phyloP scores from a whole-genome alignment of 768 basidiomycete genomes.

The Lanmaoa rubissima region DNA sequence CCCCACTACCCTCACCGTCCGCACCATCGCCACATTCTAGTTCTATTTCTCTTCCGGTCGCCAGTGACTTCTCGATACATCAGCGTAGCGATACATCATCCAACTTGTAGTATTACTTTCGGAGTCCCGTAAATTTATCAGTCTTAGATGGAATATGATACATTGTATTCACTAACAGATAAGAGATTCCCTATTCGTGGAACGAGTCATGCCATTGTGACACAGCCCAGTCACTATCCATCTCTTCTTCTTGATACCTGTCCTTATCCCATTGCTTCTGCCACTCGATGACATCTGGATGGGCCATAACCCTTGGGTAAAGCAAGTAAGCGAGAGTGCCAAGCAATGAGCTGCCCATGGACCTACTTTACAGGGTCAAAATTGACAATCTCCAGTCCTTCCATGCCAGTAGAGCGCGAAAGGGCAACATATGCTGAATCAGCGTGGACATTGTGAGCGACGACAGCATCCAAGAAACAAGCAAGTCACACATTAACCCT shows the following conservation, averaged over 20 bases:
- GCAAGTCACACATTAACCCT: conserved; percentile 50
- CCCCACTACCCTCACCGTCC: conserved; percentile 22
- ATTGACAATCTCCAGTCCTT: conserved; percentile 38
- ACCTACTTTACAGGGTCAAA: conserved; percentile 35
- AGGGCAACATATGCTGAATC: conserved; percentile 35
- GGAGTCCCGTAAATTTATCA: conserved; percentile 4
- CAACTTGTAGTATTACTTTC: conserved; percentile 10
- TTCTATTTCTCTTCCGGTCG: conserved; percentile 10
- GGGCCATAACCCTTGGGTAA: conserved; percentile 34
- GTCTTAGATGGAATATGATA: background rate
- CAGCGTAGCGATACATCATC: conserved; percentile 14
- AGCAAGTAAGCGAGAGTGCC: background rate
- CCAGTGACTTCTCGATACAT: conserved; percentile 6
- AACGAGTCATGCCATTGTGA: conserved; percentile 33
- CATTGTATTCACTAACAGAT: conserved; percentile 2
- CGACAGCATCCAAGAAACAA: background rate
- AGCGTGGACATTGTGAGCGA: background rate
- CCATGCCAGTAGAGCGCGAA: conserved; percentile 41
- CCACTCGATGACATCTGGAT: conserved; percentile 35
- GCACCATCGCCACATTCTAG: conserved; percentile 12
- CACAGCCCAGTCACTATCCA: conserved; percentile 32
- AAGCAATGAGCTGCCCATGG: background rate
- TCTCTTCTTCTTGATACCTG: conserved; percentile 31
- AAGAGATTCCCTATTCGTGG: conserved; percentile 6
- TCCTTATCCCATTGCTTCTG: conserved; percentile 28